A percentile compares a stretch with the other conserved stretches of the same genome.
phyloP scores from a whole-genome alignment of 345 rosid species.

The Salix arbutifolia region DNA sequence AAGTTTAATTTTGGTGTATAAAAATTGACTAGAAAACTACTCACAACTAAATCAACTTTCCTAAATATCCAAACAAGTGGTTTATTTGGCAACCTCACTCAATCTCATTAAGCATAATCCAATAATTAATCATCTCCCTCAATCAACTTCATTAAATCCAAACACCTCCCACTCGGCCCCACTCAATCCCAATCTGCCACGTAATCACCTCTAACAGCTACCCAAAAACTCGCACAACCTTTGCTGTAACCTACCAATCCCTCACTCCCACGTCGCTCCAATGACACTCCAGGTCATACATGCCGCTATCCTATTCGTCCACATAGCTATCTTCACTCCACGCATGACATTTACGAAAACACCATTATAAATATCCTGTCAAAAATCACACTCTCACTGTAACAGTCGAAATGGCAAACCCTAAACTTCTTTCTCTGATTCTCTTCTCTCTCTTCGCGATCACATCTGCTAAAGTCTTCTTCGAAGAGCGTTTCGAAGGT shows the following conservation, averaged over 20 bases:
- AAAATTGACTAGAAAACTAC: too few species aligned
- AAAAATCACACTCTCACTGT: neutral
- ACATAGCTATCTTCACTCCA: neutral
- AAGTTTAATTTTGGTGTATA: too few species aligned
- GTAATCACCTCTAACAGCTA: neutral
- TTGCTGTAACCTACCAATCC: conserved; percentile 15
- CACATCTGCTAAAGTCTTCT: conserved; percentile 66
- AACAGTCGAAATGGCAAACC: conserved; percentile 23
- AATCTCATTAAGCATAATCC: too few species aligned
- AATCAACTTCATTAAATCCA: neutral
- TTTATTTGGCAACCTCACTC: too few species aligned
- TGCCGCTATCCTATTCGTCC: neutral
- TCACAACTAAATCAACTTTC: too few species aligned
- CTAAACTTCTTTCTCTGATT: conserved; percentile 26
- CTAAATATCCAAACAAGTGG: too few species aligned
- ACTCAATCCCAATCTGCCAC: neutral
- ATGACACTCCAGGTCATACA: conserved; percentile 4
- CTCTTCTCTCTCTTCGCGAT: conserved; percentile 31
- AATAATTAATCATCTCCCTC: too few species aligned
- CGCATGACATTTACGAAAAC: neutral
- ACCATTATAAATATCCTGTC: neutral
- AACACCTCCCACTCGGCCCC: neutral
- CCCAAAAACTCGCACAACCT: neutral
- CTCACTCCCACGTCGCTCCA: neutral
- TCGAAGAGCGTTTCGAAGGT: conserved; percentile 95